A percentile compares a stretch with the other conserved stretches of the same genome.
These are phyloP conservation scores for baker's yeast (Saccharomyces cerevisiae) DNA, from an alignment of 805 yeast species.

Conservation along the genomic window DNA sequence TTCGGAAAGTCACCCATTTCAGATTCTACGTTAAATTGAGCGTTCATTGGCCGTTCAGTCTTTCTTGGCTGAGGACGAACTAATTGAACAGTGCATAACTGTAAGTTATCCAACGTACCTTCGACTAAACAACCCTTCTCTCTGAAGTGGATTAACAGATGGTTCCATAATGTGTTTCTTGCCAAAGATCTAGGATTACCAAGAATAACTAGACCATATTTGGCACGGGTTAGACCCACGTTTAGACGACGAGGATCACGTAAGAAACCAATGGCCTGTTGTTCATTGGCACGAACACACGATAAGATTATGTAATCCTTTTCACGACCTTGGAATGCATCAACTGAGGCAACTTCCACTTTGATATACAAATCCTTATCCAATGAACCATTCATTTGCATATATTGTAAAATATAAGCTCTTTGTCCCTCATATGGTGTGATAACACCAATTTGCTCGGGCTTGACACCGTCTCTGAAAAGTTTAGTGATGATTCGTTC, in stretches of 20 bases:
- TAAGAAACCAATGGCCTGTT: constrained; percentile 71
- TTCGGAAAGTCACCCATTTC: constrained; percentile 14
- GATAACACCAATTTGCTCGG: constrained; percentile 81
- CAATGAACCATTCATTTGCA: constrained; percentile 63
- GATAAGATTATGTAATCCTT: constrained; percentile 90
- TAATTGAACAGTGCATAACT: constrained; percentile 56
- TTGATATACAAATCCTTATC: constrained; percentile 56
- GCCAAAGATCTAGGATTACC: constrained; percentile 80
- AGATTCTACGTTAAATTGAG: constrained; percentile 15
- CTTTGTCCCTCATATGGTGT: constrained; percentile 95
- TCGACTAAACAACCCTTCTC: constrained; percentile 84
- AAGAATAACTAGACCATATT: constrained; percentile 66
- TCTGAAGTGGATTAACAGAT: constrained; percentile 65
- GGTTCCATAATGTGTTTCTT: constrained; percentile 69
- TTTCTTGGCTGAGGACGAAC: constrained; percentile 25
- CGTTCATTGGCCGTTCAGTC: constrained; percentile 6
- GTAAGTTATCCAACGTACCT: constrained; percentile 76
- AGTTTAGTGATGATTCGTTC: constrained; percentile 68
- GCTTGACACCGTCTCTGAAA: constrained; percentile 68
- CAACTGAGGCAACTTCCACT: constrained; percentile 90
- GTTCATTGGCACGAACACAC: constrained; percentile 83
- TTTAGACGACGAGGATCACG: constrained; percentile 79
- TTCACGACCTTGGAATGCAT: constrained; percentile 97
- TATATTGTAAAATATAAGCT: constrained; percentile 68
- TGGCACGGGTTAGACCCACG: constrained; percentile 85